phyloP scores from a whole-genome alignment of 2,329 filamentous ascomycete species.

The Xylaria multiplex region DNA sequence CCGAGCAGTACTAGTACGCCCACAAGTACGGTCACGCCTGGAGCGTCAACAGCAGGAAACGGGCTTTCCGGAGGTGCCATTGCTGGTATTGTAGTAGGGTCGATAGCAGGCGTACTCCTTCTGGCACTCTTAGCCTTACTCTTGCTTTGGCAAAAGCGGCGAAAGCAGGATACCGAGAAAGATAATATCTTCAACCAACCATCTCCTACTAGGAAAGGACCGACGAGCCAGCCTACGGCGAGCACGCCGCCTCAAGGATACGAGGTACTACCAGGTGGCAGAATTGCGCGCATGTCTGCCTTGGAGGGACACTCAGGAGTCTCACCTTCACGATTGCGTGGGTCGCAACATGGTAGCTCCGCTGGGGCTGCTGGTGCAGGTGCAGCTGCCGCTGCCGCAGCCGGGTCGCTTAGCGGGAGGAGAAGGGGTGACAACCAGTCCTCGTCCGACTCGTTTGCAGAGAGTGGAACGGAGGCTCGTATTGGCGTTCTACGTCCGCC shows the following conservation, averaged over 20 bases:
- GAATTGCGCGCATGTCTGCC: conserved; percentile 95
- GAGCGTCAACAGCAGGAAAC: conserved; percentile 44
- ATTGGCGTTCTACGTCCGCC: conserved; percentile 67
- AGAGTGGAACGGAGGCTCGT: conserved; percentile 73
- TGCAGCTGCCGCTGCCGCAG: conserved; percentile 49
- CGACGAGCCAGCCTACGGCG: conserved; percentile 53
- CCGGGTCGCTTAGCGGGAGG: conserved; percentile 58
- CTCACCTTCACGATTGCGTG: conserved; percentile 64
- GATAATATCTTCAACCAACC: conserved; percentile 91
- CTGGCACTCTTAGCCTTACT: conserved; percentile 76
- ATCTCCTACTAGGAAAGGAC: conserved; percentile 71
- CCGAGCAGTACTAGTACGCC: conserved; percentile 60
- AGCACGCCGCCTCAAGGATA: conserved; percentile 62
- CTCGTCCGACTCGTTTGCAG: conserved; percentile 76
- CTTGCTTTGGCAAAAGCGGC: conserved; percentile 66
- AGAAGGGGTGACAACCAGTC: conserved; percentile 66
- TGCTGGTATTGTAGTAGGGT: conserved; percentile 88
- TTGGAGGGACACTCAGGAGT: conserved; percentile 78
- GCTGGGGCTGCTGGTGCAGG: conserved; percentile 59
- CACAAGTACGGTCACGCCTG: conserved; percentile 47
- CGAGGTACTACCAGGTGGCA: conserved; percentile 82
- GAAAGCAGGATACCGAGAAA: conserved; percentile 67
- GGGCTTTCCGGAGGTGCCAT: conserved; percentile 84
- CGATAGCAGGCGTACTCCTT: conserved; percentile 74
- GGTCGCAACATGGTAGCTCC: conserved; percentile 58